Conservation (phyloP, 192 early-diverging fungal species). For the Entophlyctis luteolus region DNA sequence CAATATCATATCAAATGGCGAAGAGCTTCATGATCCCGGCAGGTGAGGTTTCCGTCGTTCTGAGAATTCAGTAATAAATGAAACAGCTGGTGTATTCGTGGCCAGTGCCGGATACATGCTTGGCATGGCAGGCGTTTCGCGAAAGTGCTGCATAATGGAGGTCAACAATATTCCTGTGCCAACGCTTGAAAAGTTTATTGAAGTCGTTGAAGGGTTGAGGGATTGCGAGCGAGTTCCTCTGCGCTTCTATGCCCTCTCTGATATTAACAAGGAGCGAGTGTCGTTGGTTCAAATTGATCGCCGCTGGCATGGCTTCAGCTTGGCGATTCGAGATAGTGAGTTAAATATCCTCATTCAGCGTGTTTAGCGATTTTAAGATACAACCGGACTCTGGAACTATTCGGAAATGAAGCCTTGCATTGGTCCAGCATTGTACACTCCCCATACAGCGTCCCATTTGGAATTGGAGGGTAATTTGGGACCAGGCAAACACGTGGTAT, state of each 20-base stretch:
- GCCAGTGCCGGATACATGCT: constrained; percentile 43
- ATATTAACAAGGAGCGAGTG: constrained; percentile 43
- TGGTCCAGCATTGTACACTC: constrained; percentile 47
- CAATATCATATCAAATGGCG: constrained; percentile 51
- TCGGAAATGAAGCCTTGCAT: constrained; percentile 56
- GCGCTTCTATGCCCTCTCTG: constrained; percentile 31
- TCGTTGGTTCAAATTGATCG: constrained; percentile 39
- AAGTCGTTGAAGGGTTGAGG: constrained; percentile 50
- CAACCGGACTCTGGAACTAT: constrained; percentile 76
- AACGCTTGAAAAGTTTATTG: constrained; percentile 68
- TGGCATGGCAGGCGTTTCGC: constrained; percentile 35
- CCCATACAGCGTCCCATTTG: constrained; percentile 70
- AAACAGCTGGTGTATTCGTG: constrained; percentile 32
- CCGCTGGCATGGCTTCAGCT: constrained; percentile 38
- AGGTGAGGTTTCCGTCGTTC: not conserved
- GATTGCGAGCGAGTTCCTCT: constrained; percentile 38
- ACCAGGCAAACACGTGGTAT: constrained; percentile 63
- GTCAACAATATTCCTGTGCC: constrained; percentile 59
- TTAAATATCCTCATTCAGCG: not conserved
- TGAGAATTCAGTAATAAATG: not conserved
- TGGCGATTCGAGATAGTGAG: constrained; percentile 58
- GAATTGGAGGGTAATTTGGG: constrained; percentile 64
- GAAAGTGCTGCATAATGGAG: constrained; percentile 31
- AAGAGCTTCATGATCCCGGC: constrained; percentile 37
- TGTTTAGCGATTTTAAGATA: constrained; percentile 27